Percentiles rank a stretch among this genome's conserved stretches.
These are phyloP conservation scores for Polytolypa hystricis DNA, from an alignment of 2,329 filamentous ascomycete species.

Conservation along the genomic window DNA sequence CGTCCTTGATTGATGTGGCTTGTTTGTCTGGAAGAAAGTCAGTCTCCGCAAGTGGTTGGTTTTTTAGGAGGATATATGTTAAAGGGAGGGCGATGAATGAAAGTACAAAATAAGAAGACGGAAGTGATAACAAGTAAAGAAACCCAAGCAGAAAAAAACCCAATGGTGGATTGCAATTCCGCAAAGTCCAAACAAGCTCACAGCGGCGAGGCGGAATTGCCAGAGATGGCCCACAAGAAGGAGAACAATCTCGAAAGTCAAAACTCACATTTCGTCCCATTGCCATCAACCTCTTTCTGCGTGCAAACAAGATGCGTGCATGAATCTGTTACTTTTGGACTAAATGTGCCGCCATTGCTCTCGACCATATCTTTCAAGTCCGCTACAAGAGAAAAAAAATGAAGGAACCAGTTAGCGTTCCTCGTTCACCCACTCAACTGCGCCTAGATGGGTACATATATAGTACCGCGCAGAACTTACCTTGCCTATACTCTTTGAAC, in stretches of 20 bases:
- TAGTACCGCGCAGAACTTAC: too few relatives aligned
- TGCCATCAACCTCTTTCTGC: constrained; percentile 26
- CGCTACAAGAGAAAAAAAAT: constrained; percentile 15
- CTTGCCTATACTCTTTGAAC: constrained; percentile 45
- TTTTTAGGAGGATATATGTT: neutral
- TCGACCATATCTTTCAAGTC: constrained; percentile 24
- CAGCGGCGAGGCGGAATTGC: too few relatives aligned
- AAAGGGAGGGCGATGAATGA: constrained; percentile 2
- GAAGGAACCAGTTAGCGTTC: too few relatives aligned
- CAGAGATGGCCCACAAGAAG: too few relatives aligned
- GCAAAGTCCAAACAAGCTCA: too few relatives aligned
- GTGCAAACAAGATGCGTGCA: constrained; percentile 31
- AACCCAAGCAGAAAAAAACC: too few relatives aligned
- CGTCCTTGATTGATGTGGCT: constrained; percentile 35
- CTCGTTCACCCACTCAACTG: too few relatives aligned
- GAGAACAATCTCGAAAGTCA: constrained; percentile 1
- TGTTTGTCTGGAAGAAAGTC: constrained; percentile 24
- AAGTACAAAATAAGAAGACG: neutral
- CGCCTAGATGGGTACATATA: too few relatives aligned
- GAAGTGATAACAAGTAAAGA: neutral
- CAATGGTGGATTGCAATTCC: too few relatives aligned
- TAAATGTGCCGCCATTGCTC: constrained; percentile 24
- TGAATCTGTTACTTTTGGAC: constrained; percentile 17
- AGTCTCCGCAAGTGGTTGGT: neutral
- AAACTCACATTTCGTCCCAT: constrained; percentile 24